Evolutionary conservation across 305 asterid species (phyloP), one percentile per base, ranked within the genome.

Genomic region (Fraxinus angustifolia): DNA sequence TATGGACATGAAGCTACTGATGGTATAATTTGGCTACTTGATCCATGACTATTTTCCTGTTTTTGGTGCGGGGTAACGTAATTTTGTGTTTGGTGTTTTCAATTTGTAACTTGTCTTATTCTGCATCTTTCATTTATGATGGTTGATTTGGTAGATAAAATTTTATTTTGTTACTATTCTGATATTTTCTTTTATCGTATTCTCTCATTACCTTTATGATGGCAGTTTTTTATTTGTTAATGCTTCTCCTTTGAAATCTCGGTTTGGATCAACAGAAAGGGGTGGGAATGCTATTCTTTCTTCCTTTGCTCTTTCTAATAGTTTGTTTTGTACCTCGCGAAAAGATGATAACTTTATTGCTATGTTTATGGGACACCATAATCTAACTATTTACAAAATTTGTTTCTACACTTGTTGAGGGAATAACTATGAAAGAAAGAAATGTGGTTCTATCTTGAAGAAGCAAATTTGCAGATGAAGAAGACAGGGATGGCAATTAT

Each of bases 401-500:
- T 31, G 31, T 38, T 48, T 48, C 58, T 48, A 48, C 17, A 48
- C 58, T 48, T 12, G 58, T 48, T 48, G 17, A 48, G 58, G 6
- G 58, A 48, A 14, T 48, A 48, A 48, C 60, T 3, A 50, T 50
- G 62, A 50, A 50, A 50, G 62, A 50, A 50, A 50, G 62, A 50
- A 48, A 4, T n/a, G 62, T 16, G 62, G 62, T 75, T 73, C 36
- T 73, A 14, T 34, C 78, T 26, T 36, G 62, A 77, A n/a, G 21
- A 33, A 56, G 38, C 2, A 76, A 31, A 76, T 14, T 56, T 56
- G 28, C 12, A 17, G 34, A 30, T 12, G 34, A 30, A 76, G 21
- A 26, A 60, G 82, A 81, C 40, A 53, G 78, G 78, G 82, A 78
- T 82, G 82, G 65, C 56, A 82, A 53, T 73, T 56, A 53, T 56